phyloP scores from a whole-genome alignment of 331 rosid genomes.

The Quercus phellos region DNA sequence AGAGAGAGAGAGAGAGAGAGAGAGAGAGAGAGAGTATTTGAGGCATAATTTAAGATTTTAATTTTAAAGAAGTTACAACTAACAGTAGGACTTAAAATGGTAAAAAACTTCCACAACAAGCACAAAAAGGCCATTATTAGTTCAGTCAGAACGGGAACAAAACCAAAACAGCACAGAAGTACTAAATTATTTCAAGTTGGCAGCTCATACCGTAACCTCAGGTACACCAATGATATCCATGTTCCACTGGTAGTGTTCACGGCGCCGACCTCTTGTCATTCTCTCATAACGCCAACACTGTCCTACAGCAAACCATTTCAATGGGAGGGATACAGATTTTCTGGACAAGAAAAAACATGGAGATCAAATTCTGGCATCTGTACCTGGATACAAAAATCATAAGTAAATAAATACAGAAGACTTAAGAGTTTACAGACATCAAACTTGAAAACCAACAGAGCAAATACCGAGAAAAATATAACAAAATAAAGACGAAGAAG shows the following conservation, averaged over 20 bases:
- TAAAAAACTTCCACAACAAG: conserved; percentile 6
- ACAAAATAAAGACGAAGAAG: conserved; percentile 1
- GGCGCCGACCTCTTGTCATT: conserved; percentile 96
- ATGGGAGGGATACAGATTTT: conserved; percentile 79
- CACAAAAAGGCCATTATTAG: conserved; percentile 3
- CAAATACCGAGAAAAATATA: not conserved
- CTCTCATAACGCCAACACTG: conserved; percentile 99
- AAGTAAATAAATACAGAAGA: conserved; percentile 14
- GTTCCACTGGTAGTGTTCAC: conserved; percentile 98
- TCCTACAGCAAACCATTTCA: conserved; percentile 95
- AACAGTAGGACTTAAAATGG: conserved; percentile 1
- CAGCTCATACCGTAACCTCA: conserved; percentile 67
- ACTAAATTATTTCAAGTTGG: conserved; percentile 13
- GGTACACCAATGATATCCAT: conserved; percentile 95
- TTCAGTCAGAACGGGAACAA: conserved; percentile 5
- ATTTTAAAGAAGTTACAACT: not conserved
- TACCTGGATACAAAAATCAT: conserved; percentile 37
- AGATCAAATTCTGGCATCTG: conserved; percentile 36
- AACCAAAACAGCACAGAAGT: conserved; percentile 3
- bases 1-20: conserved; percentile 1
- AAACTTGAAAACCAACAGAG: conserved; percentile 1
- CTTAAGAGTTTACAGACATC: conserved; percentile 10
- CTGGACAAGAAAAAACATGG: conserved; percentile 47
- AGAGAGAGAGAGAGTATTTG: not conserved
- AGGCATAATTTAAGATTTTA: no score